Evolutionary conservation across 352 stramenopile species (phyloP).

Genomic region (Albugo laibachii): DNA sequence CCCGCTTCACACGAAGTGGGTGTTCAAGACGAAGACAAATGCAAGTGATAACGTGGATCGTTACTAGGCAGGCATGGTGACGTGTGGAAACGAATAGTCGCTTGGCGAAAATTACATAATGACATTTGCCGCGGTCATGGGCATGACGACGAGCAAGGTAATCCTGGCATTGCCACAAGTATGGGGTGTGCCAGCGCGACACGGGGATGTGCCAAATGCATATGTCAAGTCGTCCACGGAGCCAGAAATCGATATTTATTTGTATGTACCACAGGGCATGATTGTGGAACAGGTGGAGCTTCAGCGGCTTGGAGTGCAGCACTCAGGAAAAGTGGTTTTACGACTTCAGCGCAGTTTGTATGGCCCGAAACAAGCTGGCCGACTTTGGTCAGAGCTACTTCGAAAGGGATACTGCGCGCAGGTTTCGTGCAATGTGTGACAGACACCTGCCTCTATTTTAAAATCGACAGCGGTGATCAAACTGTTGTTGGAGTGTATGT

Average conservation of each 20-base stretch:
- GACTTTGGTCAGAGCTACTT: background rate
- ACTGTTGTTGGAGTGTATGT: background rate
- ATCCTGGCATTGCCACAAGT: slow-evolving; percentile 5
- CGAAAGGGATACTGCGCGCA: background rate
- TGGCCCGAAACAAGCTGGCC: background rate
- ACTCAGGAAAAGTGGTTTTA: background rate
- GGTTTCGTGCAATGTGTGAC: background rate
- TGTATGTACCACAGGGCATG: slow-evolving; percentile 9
- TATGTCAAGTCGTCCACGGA: slow-evolving; percentile 14
- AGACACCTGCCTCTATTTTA: background rate
- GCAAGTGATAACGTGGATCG: slow-evolving; percentile 4
- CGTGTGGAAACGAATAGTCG: slow-evolving; percentile 8
- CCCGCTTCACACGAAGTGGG: slow-evolving; percentile 11
- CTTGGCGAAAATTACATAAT: slow-evolving; percentile 7
- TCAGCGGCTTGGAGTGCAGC: background rate
- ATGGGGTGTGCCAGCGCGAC: slow-evolving; percentile 8
- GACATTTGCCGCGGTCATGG: slow-evolving; percentile 13
- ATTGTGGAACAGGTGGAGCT: slow-evolving; percentile 4
- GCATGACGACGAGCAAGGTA: slow-evolving; percentile 8
- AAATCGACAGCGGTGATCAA: background rate
- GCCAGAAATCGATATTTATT: slow-evolving; percentile 7
- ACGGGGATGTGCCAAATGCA: slow-evolving; percentile 15
- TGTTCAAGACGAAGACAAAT: slow-evolving; percentile 13
- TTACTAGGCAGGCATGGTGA: slow-evolving; percentile 9
- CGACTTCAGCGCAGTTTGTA: background rate